Evolutionary conservation across 2,329 filamentous ascomycete species (phyloP).

Genomic region (Colletotrichum endophyticum): DNA sequence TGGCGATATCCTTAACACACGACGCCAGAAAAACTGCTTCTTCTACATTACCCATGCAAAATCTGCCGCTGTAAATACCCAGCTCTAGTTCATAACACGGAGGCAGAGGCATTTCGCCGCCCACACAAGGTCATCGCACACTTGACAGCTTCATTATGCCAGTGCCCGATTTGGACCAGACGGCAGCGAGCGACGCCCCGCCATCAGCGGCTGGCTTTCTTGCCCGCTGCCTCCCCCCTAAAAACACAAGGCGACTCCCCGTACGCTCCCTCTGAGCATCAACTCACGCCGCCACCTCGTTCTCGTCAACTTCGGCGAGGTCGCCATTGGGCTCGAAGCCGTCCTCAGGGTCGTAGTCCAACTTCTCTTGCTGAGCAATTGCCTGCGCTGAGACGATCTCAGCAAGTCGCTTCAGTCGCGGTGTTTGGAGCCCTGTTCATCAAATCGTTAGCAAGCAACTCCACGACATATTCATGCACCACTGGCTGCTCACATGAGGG

Average conservation of each 20-base stretch:
- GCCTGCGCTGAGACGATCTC: constrained; percentile 98
- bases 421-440: constrained; percentile 85
- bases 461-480: background rate
- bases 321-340: constrained; percentile 55
- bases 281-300: constrained; percentile 24
- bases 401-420: constrained; percentile 91
- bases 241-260: background rate
- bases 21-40: constrained; percentile 9
- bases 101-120: background rate
- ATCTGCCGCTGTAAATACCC: background rate
- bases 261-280: background rate
- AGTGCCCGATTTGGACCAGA: background rate
- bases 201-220: background rate
- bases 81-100: background rate
- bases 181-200: background rate
- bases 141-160: constrained; percentile 6
- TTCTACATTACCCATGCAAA: constrained; percentile 19
- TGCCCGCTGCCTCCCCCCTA: background rate
- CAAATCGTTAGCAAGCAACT: constrained; percentile 30
- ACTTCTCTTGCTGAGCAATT: constrained; percentile 91
- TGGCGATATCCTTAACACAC: constrained; percentile 12
- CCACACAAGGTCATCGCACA: background rate
- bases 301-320: constrained; percentile 57
- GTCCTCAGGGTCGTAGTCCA: constrained; percentile 59
- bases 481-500: constrained; percentile 81